Conservation (phyloP, 257 asterid genomes). For the Echites panduratus region DNA sequence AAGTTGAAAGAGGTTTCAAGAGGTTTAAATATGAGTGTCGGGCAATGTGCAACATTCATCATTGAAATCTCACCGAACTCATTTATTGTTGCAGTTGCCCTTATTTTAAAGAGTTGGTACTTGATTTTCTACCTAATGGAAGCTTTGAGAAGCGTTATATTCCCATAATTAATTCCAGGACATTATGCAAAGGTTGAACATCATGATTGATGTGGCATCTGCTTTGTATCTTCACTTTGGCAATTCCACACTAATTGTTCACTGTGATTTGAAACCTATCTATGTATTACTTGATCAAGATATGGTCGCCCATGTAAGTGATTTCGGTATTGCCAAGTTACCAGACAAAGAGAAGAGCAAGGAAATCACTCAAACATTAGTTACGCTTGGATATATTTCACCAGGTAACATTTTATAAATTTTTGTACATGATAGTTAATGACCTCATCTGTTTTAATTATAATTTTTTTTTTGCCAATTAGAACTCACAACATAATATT, state of each 20-base stretch:
- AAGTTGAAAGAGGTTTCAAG: not conserved
- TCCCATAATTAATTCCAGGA: not conserved
- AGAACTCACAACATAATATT: no score
- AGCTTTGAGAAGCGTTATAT: slow-evolving; percentile 5
- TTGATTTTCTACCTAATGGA: slow-evolving; percentile 1
- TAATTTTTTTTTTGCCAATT: no score
- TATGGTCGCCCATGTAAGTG: slow-evolving; percentile 7
- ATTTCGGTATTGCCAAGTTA: slow-evolving; percentile 4
- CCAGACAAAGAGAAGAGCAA: not conserved
- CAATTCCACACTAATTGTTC: not conserved
- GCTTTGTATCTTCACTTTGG: slow-evolving; percentile 10
- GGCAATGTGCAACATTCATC: not conserved
- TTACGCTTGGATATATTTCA: slow-evolving; percentile 4
- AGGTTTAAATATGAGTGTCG: not conserved
- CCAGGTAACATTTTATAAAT: not conserved
- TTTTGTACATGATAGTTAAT: no score
- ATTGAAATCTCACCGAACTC: not conserved
- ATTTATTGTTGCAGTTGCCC: not conserved
- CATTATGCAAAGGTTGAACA: not conserved
- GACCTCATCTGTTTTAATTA: no score
- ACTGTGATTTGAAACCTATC: slow-evolving; percentile 6
- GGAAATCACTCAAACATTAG: not conserved
- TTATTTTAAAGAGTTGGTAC: not conserved
- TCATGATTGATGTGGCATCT: not conserved
- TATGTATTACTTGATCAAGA: not conserved